Evolutionary conservation across 768 basidiomycete genomes (phyloP), one percentile per base, ranked within the genome.

Genomic region (Dictyophora rubrovolvata): DNA sequence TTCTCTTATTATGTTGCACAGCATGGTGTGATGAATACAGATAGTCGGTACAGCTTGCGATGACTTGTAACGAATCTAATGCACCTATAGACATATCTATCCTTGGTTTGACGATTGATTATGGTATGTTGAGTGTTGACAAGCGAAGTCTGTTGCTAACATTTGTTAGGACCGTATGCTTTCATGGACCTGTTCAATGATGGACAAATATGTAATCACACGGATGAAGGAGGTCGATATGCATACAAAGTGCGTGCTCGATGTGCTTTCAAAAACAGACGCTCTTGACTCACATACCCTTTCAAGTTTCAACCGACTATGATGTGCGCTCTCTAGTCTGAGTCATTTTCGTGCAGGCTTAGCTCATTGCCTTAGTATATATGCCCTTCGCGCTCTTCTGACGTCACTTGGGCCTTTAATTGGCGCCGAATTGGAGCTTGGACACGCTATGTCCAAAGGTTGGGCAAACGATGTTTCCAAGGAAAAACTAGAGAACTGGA

Each of bases 21-120:
- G 57, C 90, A 93, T 67, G 93, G 92, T 0, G 95, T 99, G 37
- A 92, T 99, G 65, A 98, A 98, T 67, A 95, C 94, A 1, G 95
- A 97, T 74, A 95, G 88, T 87, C 63, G 60, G 79, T 67, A n/a
- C 1, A 22, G 23, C 57, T 21, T n/a, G 23, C 3, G 51, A n/a
- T 37, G 22, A 18, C 23, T 33, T 35, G 14, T 1, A 12, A 48
- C 53, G 54, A 61, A 53, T 59, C 59, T 34, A 17, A 33, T 59
- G 16, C 14, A 20, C 10, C 23, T 12, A 42, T 20, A 59, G 57
- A 85, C 60, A 69, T 77, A 55, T 70, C 70, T 17, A 68, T 79
- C 48, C 65, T 74, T 23, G 78, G 78, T 2, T 62, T 74, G 20
- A 79, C 77, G 2, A 78, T 80, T 56, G 78, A 80, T 63, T 79